Evolutionary conservation across 768 basidiomycete species (phyloP).

Genomic region (Tricholoma hemisulphureum): DNA sequence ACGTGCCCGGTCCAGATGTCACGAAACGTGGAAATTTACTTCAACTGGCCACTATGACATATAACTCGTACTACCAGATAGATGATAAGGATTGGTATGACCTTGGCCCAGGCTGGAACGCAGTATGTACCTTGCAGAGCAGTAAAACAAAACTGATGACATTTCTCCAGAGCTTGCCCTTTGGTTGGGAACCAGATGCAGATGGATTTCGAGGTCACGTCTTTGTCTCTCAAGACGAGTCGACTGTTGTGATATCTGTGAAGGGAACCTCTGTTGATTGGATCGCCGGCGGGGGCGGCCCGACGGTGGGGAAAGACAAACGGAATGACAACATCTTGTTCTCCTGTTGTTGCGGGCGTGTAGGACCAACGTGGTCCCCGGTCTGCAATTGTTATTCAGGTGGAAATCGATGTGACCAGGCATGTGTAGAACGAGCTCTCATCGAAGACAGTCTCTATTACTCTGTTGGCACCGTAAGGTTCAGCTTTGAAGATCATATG

Average conservation of each 20-base stretch:
- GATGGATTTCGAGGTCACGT: constrained; percentile 92
- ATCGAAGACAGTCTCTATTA: constrained; percentile 86
- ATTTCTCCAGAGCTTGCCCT: constrained; percentile 54
- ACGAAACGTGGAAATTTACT: constrained; percentile 68
- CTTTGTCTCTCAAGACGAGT: constrained; percentile 80
- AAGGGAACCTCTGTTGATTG: constrained; percentile 90
- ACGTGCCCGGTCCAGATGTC: constrained; percentile 70
- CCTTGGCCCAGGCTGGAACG: constrained; percentile 60
- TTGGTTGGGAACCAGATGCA: constrained; percentile 89
- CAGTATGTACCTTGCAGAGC: constrained; percentile 33
- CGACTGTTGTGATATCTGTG: constrained; percentile 82
- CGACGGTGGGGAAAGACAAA: constrained; percentile 87
- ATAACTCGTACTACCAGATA: constrained; percentile 69
- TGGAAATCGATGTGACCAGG: constrained; percentile 71
- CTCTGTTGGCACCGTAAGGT: constrained; percentile 73
- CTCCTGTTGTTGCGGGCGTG: constrained; percentile 93
- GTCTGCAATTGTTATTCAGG: constrained; percentile 88
- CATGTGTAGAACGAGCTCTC: constrained; percentile 77
- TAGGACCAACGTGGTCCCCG: constrained; percentile 91
- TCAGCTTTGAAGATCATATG: not conserved
- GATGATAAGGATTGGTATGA: constrained; percentile 69
- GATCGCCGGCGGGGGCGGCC: constrained; percentile 67
- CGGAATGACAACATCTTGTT: constrained; percentile 94
- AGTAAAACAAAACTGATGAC: not conserved
- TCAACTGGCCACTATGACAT: constrained; percentile 85